Conservation (phyloP, 768 basidiomycete genomes). For the Omphalotus guepiniiformis region DNA sequence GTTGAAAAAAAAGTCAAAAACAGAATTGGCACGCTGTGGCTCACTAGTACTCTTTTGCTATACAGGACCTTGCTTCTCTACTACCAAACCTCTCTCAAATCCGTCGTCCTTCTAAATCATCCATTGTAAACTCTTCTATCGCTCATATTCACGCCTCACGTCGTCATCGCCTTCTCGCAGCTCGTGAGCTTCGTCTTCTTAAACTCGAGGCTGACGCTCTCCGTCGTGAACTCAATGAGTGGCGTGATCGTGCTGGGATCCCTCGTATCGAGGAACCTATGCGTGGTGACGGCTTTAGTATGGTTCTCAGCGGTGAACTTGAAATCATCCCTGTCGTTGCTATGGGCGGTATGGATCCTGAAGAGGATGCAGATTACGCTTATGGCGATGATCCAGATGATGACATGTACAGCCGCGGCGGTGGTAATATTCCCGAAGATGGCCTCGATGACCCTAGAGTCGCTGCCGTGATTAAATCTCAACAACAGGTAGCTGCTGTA, state of each 20-base stretch:
- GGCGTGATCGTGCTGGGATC: constrained; percentile 75
- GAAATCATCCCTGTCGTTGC: constrained; percentile 56
- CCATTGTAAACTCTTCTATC: constrained; percentile 95
- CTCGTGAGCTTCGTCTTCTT: constrained; percentile 74
- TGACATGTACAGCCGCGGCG: constrained; percentile 21
- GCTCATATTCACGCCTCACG: constrained; percentile 82
- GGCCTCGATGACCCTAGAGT: too few relatives aligned
- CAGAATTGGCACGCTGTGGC: too few relatives aligned
- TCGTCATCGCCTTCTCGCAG: constrained; percentile 75
- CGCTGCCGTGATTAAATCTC: too few relatives aligned
- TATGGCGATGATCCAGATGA: constrained; percentile 37
- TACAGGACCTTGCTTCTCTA: constrained; percentile 85
- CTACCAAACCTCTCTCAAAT: constrained; percentile 89
- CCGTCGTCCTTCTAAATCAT: constrained; percentile 92
- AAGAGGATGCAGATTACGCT: constrained; percentile 33
- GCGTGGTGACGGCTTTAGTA: constrained; percentile 66
- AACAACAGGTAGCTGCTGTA: constrained; percentile 18
- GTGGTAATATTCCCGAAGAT: constrained; percentile 17
- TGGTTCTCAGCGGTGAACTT: constrained; percentile 67
- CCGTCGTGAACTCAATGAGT: constrained; percentile 89
- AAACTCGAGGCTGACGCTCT: constrained; percentile 84
- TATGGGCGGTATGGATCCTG: constrained; percentile 54
- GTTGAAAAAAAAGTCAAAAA: constrained; percentile 19
- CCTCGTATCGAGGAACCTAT: constrained; percentile 70
- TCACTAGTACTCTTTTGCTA: constrained; percentile 3